Base-by-base conservation (phyloP, 2,329 filamentous ascomycete genomes). In the Macrophomina pseudophaseolina region DNA sequence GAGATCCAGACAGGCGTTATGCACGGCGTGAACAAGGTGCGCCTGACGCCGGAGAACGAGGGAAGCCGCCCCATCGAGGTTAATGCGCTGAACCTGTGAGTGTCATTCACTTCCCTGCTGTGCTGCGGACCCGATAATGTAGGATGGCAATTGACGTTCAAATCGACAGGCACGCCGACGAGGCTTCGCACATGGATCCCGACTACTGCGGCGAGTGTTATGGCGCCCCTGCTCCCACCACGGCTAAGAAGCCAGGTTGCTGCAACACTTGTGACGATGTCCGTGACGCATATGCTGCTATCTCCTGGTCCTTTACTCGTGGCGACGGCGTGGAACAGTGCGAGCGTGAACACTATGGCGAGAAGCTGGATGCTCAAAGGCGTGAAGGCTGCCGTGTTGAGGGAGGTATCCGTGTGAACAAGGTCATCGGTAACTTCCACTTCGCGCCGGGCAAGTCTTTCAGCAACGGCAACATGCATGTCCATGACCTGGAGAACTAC, bases 181-280 rank as follows among this genome's bases (percentile, higher is more conserved):
- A 91, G 64, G 82, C 85, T 56, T 89, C 85, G 52, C 95, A 99
- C 79, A 87, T 99, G 68, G 93, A 93, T 77, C 94, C 94, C 33
- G 82, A 89, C 67, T 99, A 99, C 85, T 99, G 95, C 77, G 95
- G 95, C 72, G 87, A 88, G 74, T 99, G 95, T 82, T 97, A 96
- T 78, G 94, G 95, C 70, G 94, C 94, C 1, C 84, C 86, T 0
- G 76, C 93, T 2, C 94, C 95, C 0, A 68, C 83, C 16, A 90
- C 86, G 69, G 93, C 88, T 18, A 76, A 83, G 69, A 98, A 97
- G 81, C 68, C 87, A n/a, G 93, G 93, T 67, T 99, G 95, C 84
- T 99, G 95, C 81, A 96, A 95, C 79, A 97, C 93, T 52, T 99
- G 95, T 79, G 93, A 97, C 74, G 95, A 99, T 80, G 95, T 99